Conservation (phyloP, 202 grass and related monocot genomes). For the Musa balbisiana region DNA sequence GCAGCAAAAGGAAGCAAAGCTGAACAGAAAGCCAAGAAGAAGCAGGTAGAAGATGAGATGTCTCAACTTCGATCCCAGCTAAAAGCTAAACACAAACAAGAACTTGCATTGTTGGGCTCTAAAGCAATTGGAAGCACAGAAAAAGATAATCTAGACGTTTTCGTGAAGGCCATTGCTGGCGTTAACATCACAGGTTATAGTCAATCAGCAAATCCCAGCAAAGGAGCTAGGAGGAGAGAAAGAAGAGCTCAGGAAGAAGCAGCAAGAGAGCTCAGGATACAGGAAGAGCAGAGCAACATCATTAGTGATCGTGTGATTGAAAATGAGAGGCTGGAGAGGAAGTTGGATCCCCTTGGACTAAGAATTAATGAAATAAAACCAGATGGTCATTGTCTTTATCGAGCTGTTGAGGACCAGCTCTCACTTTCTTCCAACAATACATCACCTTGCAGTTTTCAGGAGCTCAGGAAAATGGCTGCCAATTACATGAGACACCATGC, state of each 20-base stretch:
- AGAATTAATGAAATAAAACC: slow-evolving; percentile 85
- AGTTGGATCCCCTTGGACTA: slow-evolving; percentile 63
- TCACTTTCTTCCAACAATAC: slow-evolving; percentile 34
- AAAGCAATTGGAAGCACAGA: slow-evolving; percentile 39
- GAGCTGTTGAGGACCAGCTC: slow-evolving; percentile 83
- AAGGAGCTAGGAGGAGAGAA: slow-evolving; percentile 44
- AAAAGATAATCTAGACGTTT: slow-evolving; percentile 59
- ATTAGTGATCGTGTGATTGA: slow-evolving; percentile 70
- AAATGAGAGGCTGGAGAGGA: slow-evolving; percentile 59
- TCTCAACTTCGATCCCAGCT: slow-evolving; percentile 49
- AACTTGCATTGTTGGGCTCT: slow-evolving; percentile 77
- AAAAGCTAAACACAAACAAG: slow-evolving; percentile 58
- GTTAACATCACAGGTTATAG: slow-evolving; percentile 42
- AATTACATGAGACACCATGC: slow-evolving; percentile 75
- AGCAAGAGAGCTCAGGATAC: slow-evolving; percentile 82
- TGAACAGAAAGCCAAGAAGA: slow-evolving; percentile 93
- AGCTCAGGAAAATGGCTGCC: slow-evolving; percentile 65
- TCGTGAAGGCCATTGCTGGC: slow-evolving; percentile 85
- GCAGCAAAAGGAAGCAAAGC: slow-evolving; percentile 97
- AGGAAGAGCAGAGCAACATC: slow-evolving; percentile 83
- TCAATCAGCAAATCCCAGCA: slow-evolving; percentile 58
- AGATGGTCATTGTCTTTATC: slow-evolving; percentile 86
- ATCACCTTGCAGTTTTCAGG: slow-evolving; percentile 48
- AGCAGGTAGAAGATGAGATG: slow-evolving; percentile 85
- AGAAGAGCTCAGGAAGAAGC: slow-evolving; percentile 87